These are phyloP conservation scores for Fraxinus sp. DNA, from an alignment of 305 asterid species.

Conservation along the genomic window DNA sequence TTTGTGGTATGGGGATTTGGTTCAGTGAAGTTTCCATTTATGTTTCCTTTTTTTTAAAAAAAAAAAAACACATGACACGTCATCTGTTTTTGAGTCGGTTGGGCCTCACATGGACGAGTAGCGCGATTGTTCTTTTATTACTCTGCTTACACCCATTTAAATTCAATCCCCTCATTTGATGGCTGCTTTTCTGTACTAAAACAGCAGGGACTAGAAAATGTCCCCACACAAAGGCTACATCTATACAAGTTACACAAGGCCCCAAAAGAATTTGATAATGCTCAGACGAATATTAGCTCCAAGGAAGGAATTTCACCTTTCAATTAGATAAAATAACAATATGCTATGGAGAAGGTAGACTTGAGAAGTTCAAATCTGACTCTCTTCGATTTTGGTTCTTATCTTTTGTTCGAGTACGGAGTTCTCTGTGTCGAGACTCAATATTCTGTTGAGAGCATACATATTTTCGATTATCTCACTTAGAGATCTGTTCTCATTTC, in stretches of 20 bases:
- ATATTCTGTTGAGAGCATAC: slow-evolving; percentile 79
- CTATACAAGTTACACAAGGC: slow-evolving; percentile 28
- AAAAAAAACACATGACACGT: too few species aligned
- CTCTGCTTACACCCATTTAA: background rate
- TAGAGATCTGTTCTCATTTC: slow-evolving; percentile 44
- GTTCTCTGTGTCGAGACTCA: slow-evolving; percentile 61
- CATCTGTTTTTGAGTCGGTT: too few species aligned
- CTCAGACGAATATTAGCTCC: slow-evolving; percentile 6
- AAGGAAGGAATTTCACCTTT: slow-evolving; percentile 20
- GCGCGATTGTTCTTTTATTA: background rate
- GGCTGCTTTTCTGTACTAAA: background rate
- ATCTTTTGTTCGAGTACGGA: slow-evolving; percentile 72
- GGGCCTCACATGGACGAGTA: too few species aligned
- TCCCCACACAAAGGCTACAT: background rate
- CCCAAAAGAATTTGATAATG: slow-evolving; percentile 7
- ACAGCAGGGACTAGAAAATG: slow-evolving; percentile 11
- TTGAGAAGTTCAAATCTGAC: slow-evolving; percentile 39
- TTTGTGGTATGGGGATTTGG: too few species aligned
- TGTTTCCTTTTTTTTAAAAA: too few species aligned
- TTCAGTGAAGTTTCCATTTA: too few species aligned
- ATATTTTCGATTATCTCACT: slow-evolving; percentile 68
- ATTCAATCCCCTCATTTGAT: background rate
- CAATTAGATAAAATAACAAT: slow-evolving; percentile 17
- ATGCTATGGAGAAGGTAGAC: background rate
- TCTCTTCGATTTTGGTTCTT: slow-evolving; percentile 56